A percentile compares a stretch with the other conserved stretches of the same genome.
phyloP scores from a whole-genome alignment of 305 asterid genomes.

The Fraxinus floribunda region DNA sequence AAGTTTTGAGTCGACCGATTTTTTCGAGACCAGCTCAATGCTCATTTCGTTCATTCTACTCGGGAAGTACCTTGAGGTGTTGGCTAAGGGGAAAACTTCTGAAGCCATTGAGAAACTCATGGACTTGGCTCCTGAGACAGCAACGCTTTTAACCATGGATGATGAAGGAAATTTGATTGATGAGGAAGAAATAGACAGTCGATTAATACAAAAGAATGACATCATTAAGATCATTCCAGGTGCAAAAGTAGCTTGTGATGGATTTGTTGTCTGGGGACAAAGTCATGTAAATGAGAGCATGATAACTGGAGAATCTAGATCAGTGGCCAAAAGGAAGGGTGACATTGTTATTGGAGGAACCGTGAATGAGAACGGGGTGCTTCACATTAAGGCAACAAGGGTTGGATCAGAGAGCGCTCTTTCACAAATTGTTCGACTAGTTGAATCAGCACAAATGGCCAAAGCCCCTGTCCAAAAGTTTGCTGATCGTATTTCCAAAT shows the following conservation, averaged over 20 bases:
- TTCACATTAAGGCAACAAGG: slow-evolving; percentile 47
- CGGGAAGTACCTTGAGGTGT: slow-evolving; percentile 57
- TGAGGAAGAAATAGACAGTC: slow-evolving; percentile 52
- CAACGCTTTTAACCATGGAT: slow-evolving; percentile 46
- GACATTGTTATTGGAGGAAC: slow-evolving; percentile 62
- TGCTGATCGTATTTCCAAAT: slow-evolving; percentile 56
- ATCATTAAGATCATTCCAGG: slow-evolving; percentile 56
- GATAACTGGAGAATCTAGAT: slow-evolving; percentile 60
- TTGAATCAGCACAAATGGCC: slow-evolving; percentile 62
- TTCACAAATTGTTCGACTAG: slow-evolving; percentile 51
- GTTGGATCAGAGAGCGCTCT: slow-evolving; percentile 62
- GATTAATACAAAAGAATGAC: slow-evolving; percentile 47
- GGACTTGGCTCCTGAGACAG: slow-evolving; percentile 65
- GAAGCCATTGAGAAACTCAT: slow-evolving; percentile 76
- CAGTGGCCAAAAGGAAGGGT: slow-evolving; percentile 39
- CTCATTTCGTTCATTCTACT: slow-evolving; percentile 54
- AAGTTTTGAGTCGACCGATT: slow-evolving; percentile 44
- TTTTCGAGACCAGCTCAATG: slow-evolving; percentile 65
- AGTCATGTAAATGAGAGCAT: slow-evolving; percentile 60
- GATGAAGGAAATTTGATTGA: slow-evolving; percentile 44
- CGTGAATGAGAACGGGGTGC: slow-evolving; percentile 45
- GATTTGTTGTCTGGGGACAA: slow-evolving; percentile 50
- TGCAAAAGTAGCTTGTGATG: slow-evolving; percentile 55
- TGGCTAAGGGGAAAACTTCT: slow-evolving; percentile 64
- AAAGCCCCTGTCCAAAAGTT: slow-evolving; percentile 63